Evolutionary conservation across 2,329 filamentous ascomycete species (phyloP).

Genomic region (Fusarium tuaranense): DNA sequence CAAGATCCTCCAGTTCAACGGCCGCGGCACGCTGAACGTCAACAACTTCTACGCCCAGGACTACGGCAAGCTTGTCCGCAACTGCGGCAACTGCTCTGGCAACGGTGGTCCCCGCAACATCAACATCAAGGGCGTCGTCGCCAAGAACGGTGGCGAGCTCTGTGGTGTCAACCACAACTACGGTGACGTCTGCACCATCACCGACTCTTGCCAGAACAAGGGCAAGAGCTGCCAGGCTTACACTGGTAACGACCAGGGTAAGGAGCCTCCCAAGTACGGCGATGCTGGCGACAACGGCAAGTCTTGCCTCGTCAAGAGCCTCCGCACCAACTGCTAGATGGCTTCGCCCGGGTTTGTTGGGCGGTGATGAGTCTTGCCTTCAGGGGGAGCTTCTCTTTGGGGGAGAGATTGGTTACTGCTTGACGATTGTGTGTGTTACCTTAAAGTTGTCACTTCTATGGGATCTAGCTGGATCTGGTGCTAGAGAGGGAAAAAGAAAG

Average conservation of each 20-base stretch:
- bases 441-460: not conserved
- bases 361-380: not conserved
- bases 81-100: slow-evolving; percentile 53
- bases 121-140: not conserved
- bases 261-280: slow-evolving; percentile 5
- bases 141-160: not conserved
- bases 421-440: not conserved
- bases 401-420: not conserved
- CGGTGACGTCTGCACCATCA: slow-evolving; percentile 1
- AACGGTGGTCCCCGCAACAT: slow-evolving; percentile 6
- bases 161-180: slow-evolving; percentile 10
- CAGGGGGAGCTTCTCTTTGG: not conserved
- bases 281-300: not conserved
- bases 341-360: not conserved
- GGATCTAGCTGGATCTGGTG: not conserved
- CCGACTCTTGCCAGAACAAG: slow-evolving; percentile 7
- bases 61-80: slow-evolving; percentile 59
- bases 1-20: slow-evolving; percentile 53
- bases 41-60: slow-evolving; percentile 41
- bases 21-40: slow-evolving; percentile 5
- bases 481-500: not conserved
- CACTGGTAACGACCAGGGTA: not conserved
- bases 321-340: slow-evolving; percentile 1
- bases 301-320: slow-evolving; percentile 2
- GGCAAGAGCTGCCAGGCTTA: slow-evolving; percentile 10